phyloP scores from a whole-genome alignment of 345 rosid species.

The Eucalyptus regnans region DNA sequence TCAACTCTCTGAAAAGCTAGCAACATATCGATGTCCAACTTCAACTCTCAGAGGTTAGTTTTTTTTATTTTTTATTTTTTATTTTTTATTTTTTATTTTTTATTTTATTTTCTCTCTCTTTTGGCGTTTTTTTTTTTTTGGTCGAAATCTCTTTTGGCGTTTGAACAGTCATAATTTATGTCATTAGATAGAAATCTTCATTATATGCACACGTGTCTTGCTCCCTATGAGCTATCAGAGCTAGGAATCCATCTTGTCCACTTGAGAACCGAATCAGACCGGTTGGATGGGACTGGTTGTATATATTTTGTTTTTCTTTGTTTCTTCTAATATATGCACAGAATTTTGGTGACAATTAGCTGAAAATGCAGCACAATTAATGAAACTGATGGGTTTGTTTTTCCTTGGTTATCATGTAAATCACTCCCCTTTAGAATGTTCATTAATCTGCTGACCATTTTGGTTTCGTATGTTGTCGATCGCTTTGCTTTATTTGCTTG shows the following conservation, averaged over 20 bases:
- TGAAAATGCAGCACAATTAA: not conserved
- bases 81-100: too few relatives aligned
- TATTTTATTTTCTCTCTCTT: too few relatives aligned
- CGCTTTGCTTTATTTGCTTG: not conserved
- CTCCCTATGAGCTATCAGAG: not conserved
- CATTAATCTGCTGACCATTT: not conserved
- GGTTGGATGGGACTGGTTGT: rapidly evolving
- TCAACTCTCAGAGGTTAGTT: not conserved
- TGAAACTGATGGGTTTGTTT: not conserved
- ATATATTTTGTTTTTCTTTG: rapidly evolving
- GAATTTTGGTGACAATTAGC: not conserved
- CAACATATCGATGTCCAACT: not conserved
- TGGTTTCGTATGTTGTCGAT: not conserved
- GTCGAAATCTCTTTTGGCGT: too few relatives aligned
- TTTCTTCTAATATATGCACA: not conserved
- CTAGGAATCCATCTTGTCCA: too few relatives aligned
- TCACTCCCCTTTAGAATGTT: not conserved
- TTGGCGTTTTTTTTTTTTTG: too few relatives aligned
- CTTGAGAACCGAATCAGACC: rapidly evolving
- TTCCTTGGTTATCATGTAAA: not conserved
- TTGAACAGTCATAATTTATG: not conserved
- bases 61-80: too few relatives aligned
- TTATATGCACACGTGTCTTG: not conserved
- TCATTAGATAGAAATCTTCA: not conserved
- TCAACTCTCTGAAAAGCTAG: not conserved